Percentiles rank a stretch among this genome's conserved stretches.
These are phyloP conservation scores for Saccharomyces uvarum DNA, from an alignment of 1,139 yeast genomes.

Conservation along the genomic window DNA sequence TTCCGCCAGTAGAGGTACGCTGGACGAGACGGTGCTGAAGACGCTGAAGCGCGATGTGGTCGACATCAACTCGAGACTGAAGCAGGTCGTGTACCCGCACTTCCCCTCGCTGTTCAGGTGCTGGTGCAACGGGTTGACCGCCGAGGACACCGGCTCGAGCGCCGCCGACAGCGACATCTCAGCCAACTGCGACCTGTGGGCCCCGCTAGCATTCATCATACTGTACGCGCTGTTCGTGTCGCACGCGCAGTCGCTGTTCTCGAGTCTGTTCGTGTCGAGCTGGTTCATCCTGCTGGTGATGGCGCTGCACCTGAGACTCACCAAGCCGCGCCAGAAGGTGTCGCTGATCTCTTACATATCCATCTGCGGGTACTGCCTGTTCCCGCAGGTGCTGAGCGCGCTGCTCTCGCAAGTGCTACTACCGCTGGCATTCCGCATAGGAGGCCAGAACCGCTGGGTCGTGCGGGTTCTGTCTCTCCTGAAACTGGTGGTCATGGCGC, in stretches of 20 bases:
- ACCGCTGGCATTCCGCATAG: slow-evolving; percentile 19
- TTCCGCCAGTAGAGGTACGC: slow-evolving; percentile 24
- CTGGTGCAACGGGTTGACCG: not conserved
- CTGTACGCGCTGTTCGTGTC: slow-evolving; percentile 26
- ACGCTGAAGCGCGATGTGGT: slow-evolving; percentile 29
- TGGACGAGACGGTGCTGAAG: slow-evolving; percentile 27
- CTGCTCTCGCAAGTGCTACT: slow-evolving; percentile 19
- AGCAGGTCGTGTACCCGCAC: slow-evolving; percentile 31
- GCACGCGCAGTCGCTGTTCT: slow-evolving; percentile 25
- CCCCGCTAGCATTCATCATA: slow-evolving; percentile 28
- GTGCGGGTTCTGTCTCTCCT: slow-evolving; percentile 16
- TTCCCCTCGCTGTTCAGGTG: slow-evolving; percentile 16
- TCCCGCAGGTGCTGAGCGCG: slow-evolving; percentile 28
- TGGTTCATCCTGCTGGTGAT: slow-evolving; percentile 26
- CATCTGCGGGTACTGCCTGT: slow-evolving; percentile 28
- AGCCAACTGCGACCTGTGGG: slow-evolving; percentile 29
- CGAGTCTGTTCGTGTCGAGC: slow-evolving; percentile 27
- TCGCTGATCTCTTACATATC: slow-evolving; percentile 28
- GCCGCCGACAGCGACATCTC: slow-evolving; percentile 10
- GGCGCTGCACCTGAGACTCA: slow-evolving; percentile 27
- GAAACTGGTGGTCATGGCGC: slow-evolving; percentile 15
- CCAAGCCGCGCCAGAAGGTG: slow-evolving; percentile 21
- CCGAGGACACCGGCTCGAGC: slow-evolving; percentile 4
- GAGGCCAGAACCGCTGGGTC: slow-evolving; percentile 12
- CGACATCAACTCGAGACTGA: slow-evolving; percentile 29